Evolutionary conservation across 768 basidiomycete genomes (phyloP).

Genomic region (Floccularia luteovirens): DNA sequence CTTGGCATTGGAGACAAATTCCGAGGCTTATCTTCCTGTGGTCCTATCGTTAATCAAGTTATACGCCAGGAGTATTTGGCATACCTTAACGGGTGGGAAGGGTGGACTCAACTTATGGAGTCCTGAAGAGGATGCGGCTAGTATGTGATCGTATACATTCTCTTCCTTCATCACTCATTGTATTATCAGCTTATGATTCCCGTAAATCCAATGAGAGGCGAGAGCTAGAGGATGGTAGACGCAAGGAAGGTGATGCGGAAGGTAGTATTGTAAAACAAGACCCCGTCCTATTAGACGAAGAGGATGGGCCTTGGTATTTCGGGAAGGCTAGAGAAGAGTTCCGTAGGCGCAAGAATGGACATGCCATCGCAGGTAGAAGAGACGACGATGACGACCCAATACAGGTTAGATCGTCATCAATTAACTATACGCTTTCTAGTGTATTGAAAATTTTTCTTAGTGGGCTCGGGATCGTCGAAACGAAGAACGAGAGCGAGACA

Average conservation of each 20-base stretch:
- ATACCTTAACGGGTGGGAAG: slow-evolving; percentile 65
- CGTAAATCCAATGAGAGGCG: slow-evolving; percentile 21
- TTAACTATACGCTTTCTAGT: slow-evolving; percentile 1
- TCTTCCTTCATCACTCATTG: not conserved
- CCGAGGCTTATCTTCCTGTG: slow-evolving; percentile 87
- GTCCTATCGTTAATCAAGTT: slow-evolving; percentile 75
- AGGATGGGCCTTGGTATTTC: slow-evolving; percentile 73
- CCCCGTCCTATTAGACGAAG: slow-evolving; percentile 32
- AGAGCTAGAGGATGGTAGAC: slow-evolving; percentile 31
- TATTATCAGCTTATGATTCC: slow-evolving; percentile 7
- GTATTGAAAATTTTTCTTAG: slow-evolving; percentile 21
- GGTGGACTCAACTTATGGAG: slow-evolving; percentile 65
- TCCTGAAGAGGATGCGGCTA: slow-evolving; percentile 41
- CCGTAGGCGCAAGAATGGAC: slow-evolving; percentile 41
- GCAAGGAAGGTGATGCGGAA: slow-evolving; percentile 15
- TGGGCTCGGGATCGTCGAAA: slow-evolving; percentile 75
- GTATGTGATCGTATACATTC: slow-evolving; percentile 12
- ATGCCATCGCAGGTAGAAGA: slow-evolving; percentile 21
- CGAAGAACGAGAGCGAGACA: slow-evolving; percentile 64
- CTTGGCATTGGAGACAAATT: slow-evolving; percentile 77
- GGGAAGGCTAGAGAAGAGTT: slow-evolving; percentile 81
- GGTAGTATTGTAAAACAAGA: slow-evolving; percentile 24
- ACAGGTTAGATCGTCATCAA: slow-evolving; percentile 35
- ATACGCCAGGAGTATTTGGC: slow-evolving; percentile 79
- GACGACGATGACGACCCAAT: slow-evolving; percentile 72